These are phyloP conservation scores for Pseudocercospora musae DNA, from an alignment of 2,329 filamentous ascomycete genomes.

Conservation along the genomic window DNA sequence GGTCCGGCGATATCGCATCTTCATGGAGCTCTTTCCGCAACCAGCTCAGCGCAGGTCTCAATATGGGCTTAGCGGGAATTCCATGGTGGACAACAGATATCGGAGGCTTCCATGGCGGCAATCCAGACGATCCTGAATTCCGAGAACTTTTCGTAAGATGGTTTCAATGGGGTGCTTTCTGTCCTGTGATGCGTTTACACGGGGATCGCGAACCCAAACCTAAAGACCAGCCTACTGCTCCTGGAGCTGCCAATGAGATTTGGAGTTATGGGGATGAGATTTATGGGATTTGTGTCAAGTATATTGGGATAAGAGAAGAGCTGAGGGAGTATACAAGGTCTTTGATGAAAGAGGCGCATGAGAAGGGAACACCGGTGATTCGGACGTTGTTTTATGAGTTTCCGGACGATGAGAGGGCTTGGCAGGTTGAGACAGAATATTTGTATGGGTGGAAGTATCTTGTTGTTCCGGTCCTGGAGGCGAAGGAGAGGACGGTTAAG, in stretches of 20 bases:
- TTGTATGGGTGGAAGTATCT: slow-evolving; percentile 62
- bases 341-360: slow-evolving; percentile 59
- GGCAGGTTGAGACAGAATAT: slow-evolving; percentile 60
- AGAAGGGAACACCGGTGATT: slow-evolving; percentile 60
- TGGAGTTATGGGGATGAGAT: slow-evolving; percentile 64
- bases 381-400: slow-evolving; percentile 64
- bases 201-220: slow-evolving; percentile 60
- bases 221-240: slow-evolving; percentile 30
- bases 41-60: slow-evolving; percentile 61
- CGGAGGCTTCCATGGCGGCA: slow-evolving; percentile 65
- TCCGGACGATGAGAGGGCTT: slow-evolving; percentile 51
- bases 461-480: slow-evolving; percentile 54
- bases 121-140: slow-evolving; percentile 55
- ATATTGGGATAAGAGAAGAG: slow-evolving; percentile 57
- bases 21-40: slow-evolving; percentile 59
- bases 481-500: slow-evolving; percentile 43
- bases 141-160: slow-evolving; percentile 63
- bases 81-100: slow-evolving; percentile 71
- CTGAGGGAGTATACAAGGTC: slow-evolving; percentile 56
- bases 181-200: slow-evolving; percentile 65
- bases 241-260: slow-evolving; percentile 59
- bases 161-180: slow-evolving; percentile 68
- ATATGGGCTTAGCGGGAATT: slow-evolving; percentile 62
- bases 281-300: slow-evolving; percentile 59
- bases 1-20: slow-evolving; percentile 65